Percentiles rank a stretch among this genome's conserved stretches.
These are phyloP conservation scores for Mortierella sp. DNA, from an alignment of 371 early-diverging fungal species.

Conservation along the genomic window DNA sequence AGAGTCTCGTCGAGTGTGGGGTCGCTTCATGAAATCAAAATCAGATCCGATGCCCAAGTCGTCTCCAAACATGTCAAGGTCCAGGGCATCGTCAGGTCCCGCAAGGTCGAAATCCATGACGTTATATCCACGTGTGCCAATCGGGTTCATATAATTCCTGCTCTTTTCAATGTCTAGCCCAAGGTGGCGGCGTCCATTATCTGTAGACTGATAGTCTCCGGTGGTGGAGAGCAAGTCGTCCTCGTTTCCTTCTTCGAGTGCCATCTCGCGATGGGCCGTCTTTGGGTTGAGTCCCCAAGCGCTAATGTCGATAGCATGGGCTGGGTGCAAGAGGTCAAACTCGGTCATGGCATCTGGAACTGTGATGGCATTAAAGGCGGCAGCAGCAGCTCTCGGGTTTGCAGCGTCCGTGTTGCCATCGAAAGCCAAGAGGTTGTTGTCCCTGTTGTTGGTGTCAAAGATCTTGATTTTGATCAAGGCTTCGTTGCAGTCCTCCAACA, in stretches of 20 bases:
- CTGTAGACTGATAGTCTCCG: constrained; percentile 31
- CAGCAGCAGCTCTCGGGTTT: constrained; percentile 77
- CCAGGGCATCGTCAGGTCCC: constrained; percentile 49
- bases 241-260: constrained; percentile 53
- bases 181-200: constrained; percentile 36
- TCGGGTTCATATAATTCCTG: constrained; percentile 31
- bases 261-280: constrained; percentile 67
- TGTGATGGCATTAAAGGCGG: constrained; percentile 81
- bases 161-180: constrained; percentile 57
- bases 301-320: constrained; percentile 69
- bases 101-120: constrained; percentile 54
- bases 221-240: constrained; percentile 36
- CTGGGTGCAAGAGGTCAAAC: constrained; percentile 89
- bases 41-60: constrained; percentile 17
- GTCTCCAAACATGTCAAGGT: constrained; percentile 46
- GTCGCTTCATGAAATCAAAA: constrained; percentile 38
- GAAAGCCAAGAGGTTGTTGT: constrained; percentile 28
- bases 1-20: constrained; percentile 49
- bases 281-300: constrained; percentile 48
- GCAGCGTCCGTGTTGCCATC: constrained; percentile 88
- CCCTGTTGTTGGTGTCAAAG: constrained; percentile 42
- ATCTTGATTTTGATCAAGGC: constrained; percentile 94
- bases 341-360: constrained; percentile 88
- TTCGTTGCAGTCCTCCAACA: constrained; percentile 98
- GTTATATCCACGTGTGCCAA: constrained; percentile 37